Conservation (phyloP, 768 basidiomycete genomes). For the Lactarius quietus region DNA sequence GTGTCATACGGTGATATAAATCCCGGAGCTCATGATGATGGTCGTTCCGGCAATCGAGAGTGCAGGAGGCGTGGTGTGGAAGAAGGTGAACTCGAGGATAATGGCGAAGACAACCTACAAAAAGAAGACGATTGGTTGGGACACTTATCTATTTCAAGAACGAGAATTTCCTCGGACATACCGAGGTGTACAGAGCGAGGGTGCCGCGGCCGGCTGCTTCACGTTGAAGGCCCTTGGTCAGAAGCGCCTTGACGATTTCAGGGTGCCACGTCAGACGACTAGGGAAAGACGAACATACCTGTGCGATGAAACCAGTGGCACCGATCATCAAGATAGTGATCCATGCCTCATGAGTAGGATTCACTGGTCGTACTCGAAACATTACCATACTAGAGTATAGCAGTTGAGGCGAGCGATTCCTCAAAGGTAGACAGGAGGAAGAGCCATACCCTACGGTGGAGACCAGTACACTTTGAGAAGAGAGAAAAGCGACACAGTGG, state of each 20-base stretch:
- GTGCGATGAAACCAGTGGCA: conserved; percentile 49
- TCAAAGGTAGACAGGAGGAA: background rate
- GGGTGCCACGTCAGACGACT: background rate
- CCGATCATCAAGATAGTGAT: conserved; percentile 48
- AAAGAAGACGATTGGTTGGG: background rate
- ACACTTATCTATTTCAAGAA: background rate
- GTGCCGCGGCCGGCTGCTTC: conserved; percentile 64
- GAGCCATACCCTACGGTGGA: conserved; percentile 33
- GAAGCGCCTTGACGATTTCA: conserved; percentile 38
- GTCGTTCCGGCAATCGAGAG: conserved; percentile 59
- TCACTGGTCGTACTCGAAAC: conserved; percentile 39
- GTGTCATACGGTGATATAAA: conserved; percentile 59
- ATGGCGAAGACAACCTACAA: conserved; percentile 63
- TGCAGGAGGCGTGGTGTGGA: conserved; percentile 54
- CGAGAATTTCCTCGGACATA: conserved; percentile 27
- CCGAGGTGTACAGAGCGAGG: conserved; percentile 58
- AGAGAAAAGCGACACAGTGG: conserved; percentile 68
- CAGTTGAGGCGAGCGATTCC: background rate
- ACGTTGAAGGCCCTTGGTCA: conserved; percentile 60
- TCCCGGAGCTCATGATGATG: conserved; percentile 60
- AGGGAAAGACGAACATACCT: conserved; percentile 20
- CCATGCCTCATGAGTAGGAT: conserved; percentile 47
- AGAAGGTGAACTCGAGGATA: conserved; percentile 61
- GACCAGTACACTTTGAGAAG: conserved; percentile 48
- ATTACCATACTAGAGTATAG: conserved; percentile 40